Evolutionary conservation across 129 eudicot genomes (phyloP).

Genomic region (Lonicera japonica): DNA sequence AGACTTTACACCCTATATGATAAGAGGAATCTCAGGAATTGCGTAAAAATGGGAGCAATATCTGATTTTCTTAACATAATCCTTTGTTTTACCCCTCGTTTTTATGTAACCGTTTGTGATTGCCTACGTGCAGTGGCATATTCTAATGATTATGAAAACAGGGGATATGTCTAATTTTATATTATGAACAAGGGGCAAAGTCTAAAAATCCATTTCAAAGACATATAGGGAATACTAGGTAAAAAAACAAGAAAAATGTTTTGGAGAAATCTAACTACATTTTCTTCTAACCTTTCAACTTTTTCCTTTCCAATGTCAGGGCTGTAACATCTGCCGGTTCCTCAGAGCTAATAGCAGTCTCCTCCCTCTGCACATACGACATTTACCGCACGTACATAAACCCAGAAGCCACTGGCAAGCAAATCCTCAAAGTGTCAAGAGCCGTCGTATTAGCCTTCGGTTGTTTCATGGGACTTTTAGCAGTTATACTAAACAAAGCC

Average conservation of each 20-base stretch:
- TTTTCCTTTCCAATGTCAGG: slow-evolving; percentile 39
- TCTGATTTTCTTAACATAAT: no score
- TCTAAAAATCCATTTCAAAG: no score
- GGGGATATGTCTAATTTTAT: no score
- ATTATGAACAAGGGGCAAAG: no score
- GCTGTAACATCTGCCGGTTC: slow-evolving; percentile 99
- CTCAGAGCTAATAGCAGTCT: slow-evolving; percentile 89
- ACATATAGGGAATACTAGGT: no score
- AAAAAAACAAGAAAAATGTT: no score
- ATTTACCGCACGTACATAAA: slow-evolving; percentile 89
- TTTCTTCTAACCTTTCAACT: neutral
- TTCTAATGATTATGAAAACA: no score
- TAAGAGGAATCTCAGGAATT: no score
- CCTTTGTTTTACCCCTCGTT: neutral
- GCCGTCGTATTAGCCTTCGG: slow-evolving; percentile 66
- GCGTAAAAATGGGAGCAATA: no score
- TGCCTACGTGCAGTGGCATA: no score
- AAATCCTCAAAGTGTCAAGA: slow-evolving; percentile 84
- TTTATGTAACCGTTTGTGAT: no score
- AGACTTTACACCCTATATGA: no score
- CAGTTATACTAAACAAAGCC: slow-evolving; percentile 85
- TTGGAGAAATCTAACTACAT: neutral
- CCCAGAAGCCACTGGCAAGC: slow-evolving; percentile 88
- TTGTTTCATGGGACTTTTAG: slow-evolving; percentile 89
- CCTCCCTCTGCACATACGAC: slow-evolving; percentile 94